phyloP scores from a whole-genome alignment of 1,284 basidiomycete genomes.

The Xerocomus subilludens region DNA sequence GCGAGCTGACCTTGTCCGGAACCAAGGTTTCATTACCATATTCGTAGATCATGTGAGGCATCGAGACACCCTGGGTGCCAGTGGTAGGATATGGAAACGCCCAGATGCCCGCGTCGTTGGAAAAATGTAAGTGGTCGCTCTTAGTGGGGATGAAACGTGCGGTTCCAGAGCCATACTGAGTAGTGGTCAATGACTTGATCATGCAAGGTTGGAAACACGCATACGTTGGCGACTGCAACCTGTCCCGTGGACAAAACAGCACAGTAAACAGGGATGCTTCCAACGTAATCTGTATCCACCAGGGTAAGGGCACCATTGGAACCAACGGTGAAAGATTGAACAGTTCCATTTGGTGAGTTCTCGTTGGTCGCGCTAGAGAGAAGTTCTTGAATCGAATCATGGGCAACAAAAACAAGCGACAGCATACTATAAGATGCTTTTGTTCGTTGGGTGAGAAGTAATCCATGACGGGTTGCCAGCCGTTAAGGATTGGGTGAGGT shows the following conservation, averaged over 20 bases:
- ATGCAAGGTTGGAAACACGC: slow-evolving; percentile 32
- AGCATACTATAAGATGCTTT: slow-evolving; percentile 66
- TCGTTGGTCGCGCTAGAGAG: slow-evolving; percentile 67
- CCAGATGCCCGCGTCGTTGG: slow-evolving; percentile 57
- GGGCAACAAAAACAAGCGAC: neutral
- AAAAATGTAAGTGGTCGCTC: slow-evolving; percentile 58
- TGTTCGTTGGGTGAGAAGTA: slow-evolving; percentile 57
- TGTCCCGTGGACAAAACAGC: slow-evolving; percentile 64
- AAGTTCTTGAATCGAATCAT: neutral
- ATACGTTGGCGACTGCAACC: slow-evolving; percentile 69
- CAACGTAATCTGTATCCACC: slow-evolving; percentile 63
- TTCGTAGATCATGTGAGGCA: slow-evolving; percentile 73
- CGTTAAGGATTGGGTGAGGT: slow-evolving; percentile 45
- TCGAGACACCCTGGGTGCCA: slow-evolving; percentile 57
- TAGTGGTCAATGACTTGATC: neutral
- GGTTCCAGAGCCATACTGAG: slow-evolving; percentile 68
- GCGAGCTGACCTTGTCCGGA: slow-evolving; percentile 67
- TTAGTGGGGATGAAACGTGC: slow-evolving; percentile 65
- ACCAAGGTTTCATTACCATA: slow-evolving; percentile 66
- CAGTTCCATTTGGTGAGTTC: slow-evolving; percentile 58
- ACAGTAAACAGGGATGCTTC: slow-evolving; percentile 64
- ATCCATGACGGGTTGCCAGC: slow-evolving; percentile 61
- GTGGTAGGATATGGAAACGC: slow-evolving; percentile 62
- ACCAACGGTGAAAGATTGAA: slow-evolving; percentile 69
- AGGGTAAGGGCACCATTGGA: slow-evolving; percentile 60